Base-by-base conservation (phyloP, 2,329 filamentous ascomycete species). In the Penicillium italicum region DNA sequence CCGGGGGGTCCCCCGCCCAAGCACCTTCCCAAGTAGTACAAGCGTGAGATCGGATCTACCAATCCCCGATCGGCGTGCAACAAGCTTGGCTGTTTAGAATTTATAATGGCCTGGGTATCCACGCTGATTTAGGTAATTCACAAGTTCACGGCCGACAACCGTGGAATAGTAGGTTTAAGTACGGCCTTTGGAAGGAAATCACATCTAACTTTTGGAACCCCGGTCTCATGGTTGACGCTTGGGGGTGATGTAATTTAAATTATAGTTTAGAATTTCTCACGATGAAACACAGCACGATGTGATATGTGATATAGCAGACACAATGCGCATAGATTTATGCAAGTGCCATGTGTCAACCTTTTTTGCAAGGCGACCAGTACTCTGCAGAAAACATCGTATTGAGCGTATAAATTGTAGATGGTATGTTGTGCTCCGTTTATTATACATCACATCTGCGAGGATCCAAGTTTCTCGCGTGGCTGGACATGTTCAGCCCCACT, bases 301-400 rank as follows among this genome's bases (percentile, higher is more conserved):
- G 55, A 57, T 50, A 53, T 49, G 50, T 50, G 55, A 57, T 45
- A 58, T 49, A 45, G 36, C 55, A 55, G 46, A 56, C 52, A 47
- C 18, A 50, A 16, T 36, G 30, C 40, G 37, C 44, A 43, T 52
- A 46, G 33, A 50, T n/a, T n/a, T 50, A 56, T 62, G 62, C 62
- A 62, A 54, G 58, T 61, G 60, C 62, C 62, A 64, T 64, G 58
- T 62, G 62, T 63, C 62, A 60, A 42, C 26, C 45, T 16, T 31
- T 31, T 43, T 28, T 55, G 48, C 51, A 55, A 60, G 60, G 60
- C 47, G 53, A 55, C 53, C 40, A 41, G n/a, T n/a, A 45, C 8
- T 24, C 18, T 7, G 22, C 24, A 42, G 24, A 14, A 41, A 10
- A 20, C 5, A 12, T 42, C 30, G 30, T 36, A 49, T 49, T 42